Base-by-base conservation (phyloP, 2,329 filamentous ascomycete genomes). In the Colletotrichum brevisporum region DNA sequence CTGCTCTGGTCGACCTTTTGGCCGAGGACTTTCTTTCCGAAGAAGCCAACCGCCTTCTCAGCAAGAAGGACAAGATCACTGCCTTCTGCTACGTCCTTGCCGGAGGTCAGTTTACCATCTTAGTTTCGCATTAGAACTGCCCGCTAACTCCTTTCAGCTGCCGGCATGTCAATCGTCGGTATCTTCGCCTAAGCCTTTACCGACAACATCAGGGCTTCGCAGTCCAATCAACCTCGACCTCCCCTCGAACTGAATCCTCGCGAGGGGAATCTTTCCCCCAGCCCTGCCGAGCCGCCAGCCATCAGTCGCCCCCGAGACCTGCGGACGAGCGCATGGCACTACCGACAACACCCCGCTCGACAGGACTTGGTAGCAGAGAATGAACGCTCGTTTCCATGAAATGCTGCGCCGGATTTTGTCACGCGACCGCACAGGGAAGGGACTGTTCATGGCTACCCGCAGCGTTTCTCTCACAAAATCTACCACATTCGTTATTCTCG, bases 1-100 rank as follows among this genome's bases (percentile, higher is more conserved):
- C 88, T 48, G 87, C 89, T 2, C 80, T 91, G 6, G 89, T 91
- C 2, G 89, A 91, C 75, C 78, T 91, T 36, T 78, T 91, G 43
- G 88, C 88, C 5, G 89, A 91, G 73, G 89, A 91, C 74, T 91
- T 91, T 79, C 80, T 91, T 18, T 90, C 88, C 0, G 86, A 89
- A 60, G 86, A 89, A 74, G 84, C 85, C 0, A 78, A 82, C 57
- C 76, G 78, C n/a, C 76, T 81, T 2, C 78, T 90, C 82, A 85
- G 78, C 3, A 84, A 81, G 74, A 86, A 82, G 71, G 82, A 86
- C 61, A 88, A 87, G 80, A 86, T 84, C 36, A 72, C 75, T 2
- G 89, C 88, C 0, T 89, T 90, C 74, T 70, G 73, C 61, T 88
- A 76, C 73, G 83, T 88, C 15, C 78, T 88, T 41, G 74, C 83